These are phyloP conservation scores for Schizopora paradoxa DNA, from an alignment of 1,284 basidiomycete species.

Conservation along the genomic window DNA sequence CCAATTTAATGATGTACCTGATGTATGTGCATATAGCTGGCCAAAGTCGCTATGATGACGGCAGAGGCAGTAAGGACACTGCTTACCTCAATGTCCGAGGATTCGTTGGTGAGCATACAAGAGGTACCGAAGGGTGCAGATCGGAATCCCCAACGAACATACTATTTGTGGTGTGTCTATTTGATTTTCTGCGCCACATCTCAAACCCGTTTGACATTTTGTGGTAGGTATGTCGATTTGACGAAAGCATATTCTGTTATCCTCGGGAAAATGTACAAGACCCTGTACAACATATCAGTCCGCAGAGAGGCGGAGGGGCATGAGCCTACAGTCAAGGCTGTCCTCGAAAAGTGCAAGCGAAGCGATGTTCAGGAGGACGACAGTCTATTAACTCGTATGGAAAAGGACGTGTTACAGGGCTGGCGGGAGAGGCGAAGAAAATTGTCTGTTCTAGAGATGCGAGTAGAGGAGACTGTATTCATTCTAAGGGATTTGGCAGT, in stretches of 20 bases:
- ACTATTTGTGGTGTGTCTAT: conserved; percentile 77
- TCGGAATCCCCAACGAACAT: conserved; percentile 78
- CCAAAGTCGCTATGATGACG: conserved; percentile 89
- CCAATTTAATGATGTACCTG: background rate
- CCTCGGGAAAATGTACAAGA: conserved; percentile 79
- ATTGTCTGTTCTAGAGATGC: conserved; percentile 68
- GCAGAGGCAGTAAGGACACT: conserved; percentile 82
- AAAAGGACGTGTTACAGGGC: conserved; percentile 59
- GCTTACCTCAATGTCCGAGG: conserved; percentile 72
- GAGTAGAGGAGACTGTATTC: conserved; percentile 82
- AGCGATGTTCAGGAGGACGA: conserved; percentile 76
- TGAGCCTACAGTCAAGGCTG: conserved; percentile 54
- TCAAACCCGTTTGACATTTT: background rate
- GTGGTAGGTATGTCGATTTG: conserved; percentile 73
- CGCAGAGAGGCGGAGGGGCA: conserved; percentile 70
- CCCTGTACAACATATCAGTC: conserved; percentile 74
- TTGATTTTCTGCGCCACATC: background rate
- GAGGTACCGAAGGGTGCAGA: conserved; percentile 87
- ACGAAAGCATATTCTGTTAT: conserved; percentile 75
- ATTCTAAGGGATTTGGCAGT: conserved; percentile 68
- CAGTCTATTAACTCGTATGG: conserved; percentile 60
- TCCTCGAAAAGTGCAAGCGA: conserved; percentile 75
- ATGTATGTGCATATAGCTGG: conserved; percentile 55
- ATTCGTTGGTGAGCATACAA: conserved; percentile 82
- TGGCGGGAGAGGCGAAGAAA: conserved; percentile 70